Base-by-base conservation (phyloP, 495 filamentous ascomycete species). In the Aspergillus haitiensis region DNA sequence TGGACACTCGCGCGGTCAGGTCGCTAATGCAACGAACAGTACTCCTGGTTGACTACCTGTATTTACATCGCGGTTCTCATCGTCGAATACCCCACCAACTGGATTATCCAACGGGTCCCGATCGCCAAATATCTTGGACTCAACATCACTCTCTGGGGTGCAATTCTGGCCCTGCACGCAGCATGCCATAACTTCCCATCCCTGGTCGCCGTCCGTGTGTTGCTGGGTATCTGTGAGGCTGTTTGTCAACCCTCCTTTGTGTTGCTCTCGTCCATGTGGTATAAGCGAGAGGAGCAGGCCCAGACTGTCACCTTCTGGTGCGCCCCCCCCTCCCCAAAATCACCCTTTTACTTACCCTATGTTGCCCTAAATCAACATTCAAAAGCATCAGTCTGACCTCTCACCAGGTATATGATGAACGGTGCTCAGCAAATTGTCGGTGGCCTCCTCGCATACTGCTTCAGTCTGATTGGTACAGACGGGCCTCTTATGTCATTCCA, bases 251-350 rank as follows among this genome's bases (percentile, higher is more conserved):
- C 86, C 0, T 78, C 64, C 0, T 75, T 79, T 31, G 67, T 90
- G 12, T 66, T 89, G 33, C 73, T 90, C 16, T 86, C 83, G 0
- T 76, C 82, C n/a, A 88, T 88, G 81, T 90, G 88, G 86, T 90
- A 88, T 68, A 84, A 81, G 45, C 79, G 86, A 9, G 79, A 86
- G 51, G 86, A 90, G 59, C 87, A 89, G 67, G 81, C 86, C 0
- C 71, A 76, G 0, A 82, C 82, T 0, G 85, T 88, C 0, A 84
- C 85, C 0, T 88, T 87, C 69, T 90, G 88, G 85, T 82, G 71
- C 35, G 21, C 39, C 32, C 15, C 39, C 54, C 49, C 21, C 27
- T 15, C n/a, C n/a, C n/a, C 47, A 33, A 18, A 54, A 37, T n/a
- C 6, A n/a, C 3, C 11, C n/a, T 45, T 13, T 9, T 32, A 40